Base-by-base conservation (phyloP, 345 rosid genomes). In the Iberis pinnata region DNA sequence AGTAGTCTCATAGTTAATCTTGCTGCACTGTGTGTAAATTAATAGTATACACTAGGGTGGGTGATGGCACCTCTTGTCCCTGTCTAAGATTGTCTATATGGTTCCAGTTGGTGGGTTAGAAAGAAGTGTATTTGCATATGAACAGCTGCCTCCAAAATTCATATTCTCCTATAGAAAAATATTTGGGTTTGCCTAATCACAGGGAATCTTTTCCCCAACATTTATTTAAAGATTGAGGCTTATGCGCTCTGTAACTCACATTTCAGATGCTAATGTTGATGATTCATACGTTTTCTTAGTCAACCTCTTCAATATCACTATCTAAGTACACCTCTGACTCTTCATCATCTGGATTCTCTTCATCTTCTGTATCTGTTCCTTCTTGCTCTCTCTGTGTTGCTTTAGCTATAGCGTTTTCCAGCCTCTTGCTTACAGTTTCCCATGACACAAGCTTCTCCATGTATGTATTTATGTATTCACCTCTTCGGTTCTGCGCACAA, bases 371-470 rank as follows among this genome's bases (percentile, higher is more conserved):
- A 46, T 48, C 67, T 51, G 70, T 65, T 63, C 82, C 80, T 75
- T 83, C 86, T 53, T 45, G 36, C 52, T 82, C 89, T 62, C 87
- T 84, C 67, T 75, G 78, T 3, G 73, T 50, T 18, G 70, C 84
- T 56, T 54, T 56, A 47, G 80, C 82, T 55, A 76, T 74, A n/a
- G 98, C 95, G 60, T 53, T 51, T 64, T 81, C 83, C 10, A 85
- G 81, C 58, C 98, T 80, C 12, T 61, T 37, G 61, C 82, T 74
- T 12, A 81, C 90, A n/a, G 76, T 78, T 62, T 88, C 88, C 98
- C 96, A 88, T 40, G 96, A 92, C 5, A 88, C 95, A 20, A 92
- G 85, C 68, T 78, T 88, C 31, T 77, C 96, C 78, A 85, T 66
- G 67, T 77, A 88, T 35, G 60, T 70, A 8, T 79, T 71, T 67